Evolutionary conservation across 495 filamentous ascomycete species (phyloP).

Genomic region (Neurospora sp.): DNA sequence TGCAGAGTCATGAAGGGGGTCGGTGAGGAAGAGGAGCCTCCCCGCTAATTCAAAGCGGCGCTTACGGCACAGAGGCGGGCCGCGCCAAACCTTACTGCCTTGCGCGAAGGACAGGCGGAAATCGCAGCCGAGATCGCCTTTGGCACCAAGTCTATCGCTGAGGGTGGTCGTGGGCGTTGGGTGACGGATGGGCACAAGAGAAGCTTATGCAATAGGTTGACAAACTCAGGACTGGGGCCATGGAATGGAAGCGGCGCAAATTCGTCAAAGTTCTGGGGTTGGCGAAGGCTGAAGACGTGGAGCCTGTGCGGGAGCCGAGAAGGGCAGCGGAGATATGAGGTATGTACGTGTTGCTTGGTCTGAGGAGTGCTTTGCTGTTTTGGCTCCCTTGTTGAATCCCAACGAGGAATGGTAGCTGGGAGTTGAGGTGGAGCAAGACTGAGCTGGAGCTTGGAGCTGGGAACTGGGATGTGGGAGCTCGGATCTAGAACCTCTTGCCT

Average conservation of each 20-base stretch:
- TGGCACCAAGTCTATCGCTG: not conserved
- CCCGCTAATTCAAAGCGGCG: not conserved
- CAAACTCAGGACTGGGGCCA: slow-evolving; percentile 8
- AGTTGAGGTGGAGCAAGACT: not conserved
- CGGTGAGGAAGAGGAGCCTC: not conserved
- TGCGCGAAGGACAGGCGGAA: not conserved
- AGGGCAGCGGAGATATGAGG: not conserved
- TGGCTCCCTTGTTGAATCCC: not conserved
- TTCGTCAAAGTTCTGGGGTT: not conserved
- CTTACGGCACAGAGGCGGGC: not conserved
- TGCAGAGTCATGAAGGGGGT: slow-evolving; percentile 16
- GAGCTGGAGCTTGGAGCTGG: not conserved
- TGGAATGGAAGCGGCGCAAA: slow-evolving; percentile 3
- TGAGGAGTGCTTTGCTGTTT: not conserved
- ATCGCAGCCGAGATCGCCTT: not conserved
- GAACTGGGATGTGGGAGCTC: not conserved
- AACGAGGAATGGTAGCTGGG: not conserved
- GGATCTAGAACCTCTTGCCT: not conserved
- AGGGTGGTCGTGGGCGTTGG: not conserved
- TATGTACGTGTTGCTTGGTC: not conserved
- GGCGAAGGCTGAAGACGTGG: slow-evolving; percentile 1
- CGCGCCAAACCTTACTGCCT: not conserved
- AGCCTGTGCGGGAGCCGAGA: not conserved
- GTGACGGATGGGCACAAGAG: not conserved
- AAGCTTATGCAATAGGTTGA: slow-evolving; percentile 1